Conservation (phyloP, 306 rosid genomes). For the Macrotyloma uniflorum region DNA sequence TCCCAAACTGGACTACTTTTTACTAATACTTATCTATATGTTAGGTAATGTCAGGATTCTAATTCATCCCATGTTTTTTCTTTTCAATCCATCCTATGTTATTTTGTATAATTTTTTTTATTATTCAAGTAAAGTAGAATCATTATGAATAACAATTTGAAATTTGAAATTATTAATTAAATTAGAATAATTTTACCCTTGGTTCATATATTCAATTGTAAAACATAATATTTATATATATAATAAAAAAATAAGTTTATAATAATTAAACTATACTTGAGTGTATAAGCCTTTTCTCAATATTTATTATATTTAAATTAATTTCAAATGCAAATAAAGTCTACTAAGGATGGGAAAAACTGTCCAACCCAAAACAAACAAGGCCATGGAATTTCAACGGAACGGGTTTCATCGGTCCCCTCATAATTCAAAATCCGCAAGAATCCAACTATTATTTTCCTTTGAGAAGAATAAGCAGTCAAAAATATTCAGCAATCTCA, state of each 20-base stretch:
- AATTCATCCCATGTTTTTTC: neutral
- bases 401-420: constrained; percentile 39
- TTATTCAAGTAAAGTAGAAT: no score
- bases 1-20: neutral
- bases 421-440: constrained; percentile 31
- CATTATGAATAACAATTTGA: no score
- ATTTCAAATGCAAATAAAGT: constrained; percentile 26
- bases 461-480: constrained; percentile 18
- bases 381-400: constrained; percentile 38
- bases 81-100: neutral
- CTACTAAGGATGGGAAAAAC: neutral
- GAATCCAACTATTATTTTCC: constrained; percentile 20
- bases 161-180: neutral
- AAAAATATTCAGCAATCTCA: constrained; percentile 17
- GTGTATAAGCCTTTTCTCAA: no score
- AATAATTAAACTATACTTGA: no score
- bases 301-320: neutral
- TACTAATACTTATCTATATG: neutral
- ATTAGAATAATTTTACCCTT: no score
- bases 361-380: constrained; percentile 40
- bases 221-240: no score
- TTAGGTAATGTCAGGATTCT: neutral
- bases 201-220: neutral
- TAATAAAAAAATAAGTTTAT: no score
- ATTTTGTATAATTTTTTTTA: neutral